phyloP scores from a whole-genome alignment of 2,329 filamentous ascomycete genomes.

The Colletotrichum acutatum region DNA sequence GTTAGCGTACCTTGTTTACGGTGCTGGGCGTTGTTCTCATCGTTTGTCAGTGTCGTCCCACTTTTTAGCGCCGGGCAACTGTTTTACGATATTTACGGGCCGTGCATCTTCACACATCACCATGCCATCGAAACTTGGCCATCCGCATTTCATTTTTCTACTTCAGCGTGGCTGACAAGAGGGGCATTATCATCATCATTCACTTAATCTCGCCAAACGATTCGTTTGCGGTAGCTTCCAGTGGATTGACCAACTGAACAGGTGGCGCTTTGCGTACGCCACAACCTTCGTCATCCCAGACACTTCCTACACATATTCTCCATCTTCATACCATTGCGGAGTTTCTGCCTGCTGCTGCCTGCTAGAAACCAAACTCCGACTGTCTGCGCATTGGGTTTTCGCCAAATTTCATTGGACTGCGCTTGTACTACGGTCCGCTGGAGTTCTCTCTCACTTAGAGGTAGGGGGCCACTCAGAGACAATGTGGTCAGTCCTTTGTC shows the following conservation, averaged over 20 bases:
- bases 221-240: background rate
- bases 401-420: background rate
- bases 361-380: background rate
- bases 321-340: background rate
- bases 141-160: background rate
- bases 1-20: background rate
- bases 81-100: background rate
- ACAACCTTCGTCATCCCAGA: background rate
- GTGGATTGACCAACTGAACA: background rate
- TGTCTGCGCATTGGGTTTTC: background rate
- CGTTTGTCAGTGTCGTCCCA: background rate
- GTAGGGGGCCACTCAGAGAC: no score
- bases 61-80: background rate
- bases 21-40: background rate
- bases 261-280: background rate
- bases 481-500: background rate
- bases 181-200: background rate
- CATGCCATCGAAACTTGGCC: background rate
- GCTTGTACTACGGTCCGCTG: background rate
- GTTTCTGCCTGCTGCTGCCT: background rate
- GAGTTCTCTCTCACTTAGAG: background rate
- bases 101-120: background rate
- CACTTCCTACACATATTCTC: background rate
- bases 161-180: background rate
- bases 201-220: background rate